Evolutionary conservation across 2,329 filamentous ascomycete genomes (phyloP), one percentile per base, ranked within the genome.

Genomic region (Claviceps digitariae): DNA sequence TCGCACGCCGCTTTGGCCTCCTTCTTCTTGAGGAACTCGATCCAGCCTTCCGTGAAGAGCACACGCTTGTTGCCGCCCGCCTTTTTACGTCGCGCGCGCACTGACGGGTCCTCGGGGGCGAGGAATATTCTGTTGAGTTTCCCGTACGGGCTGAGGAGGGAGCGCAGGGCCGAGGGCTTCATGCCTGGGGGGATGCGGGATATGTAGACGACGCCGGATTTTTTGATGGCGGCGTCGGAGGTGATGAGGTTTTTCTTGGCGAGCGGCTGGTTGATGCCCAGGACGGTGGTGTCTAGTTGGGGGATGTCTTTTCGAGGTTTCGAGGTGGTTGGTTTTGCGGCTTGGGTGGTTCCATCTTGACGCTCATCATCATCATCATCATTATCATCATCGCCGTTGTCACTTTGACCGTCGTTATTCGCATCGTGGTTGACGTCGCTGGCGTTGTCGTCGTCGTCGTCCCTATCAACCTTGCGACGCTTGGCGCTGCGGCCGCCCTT

Each of bases 161-260:
- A 82, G 58, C 86, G 82, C 43, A 93, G 74, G 63, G 90, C 90
- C 51, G 76, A 73, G 7, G 87, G 87, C 62, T 90, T 90, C 87
- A 94, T 93, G 68, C 90, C 94, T 0, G 89, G 89, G 4, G 89
- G 88, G 57, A 93, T 81, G 55, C 88, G 82, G 4, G 87, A 91
- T 57, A 94, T 75, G 70, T 93, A 94, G 56, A 93, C 75, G 13
- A 94, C 86, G 57, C 88, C 88, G 0, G 86, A 89, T 64, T 83
- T 85, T 60, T 80, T 81, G 55, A 85, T 76, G 23, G 82, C 81
- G 38, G 77, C 77, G 57, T 82, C 79, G 12, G 81, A 78, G 5
- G 75, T 74, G 41, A 84, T 77, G 49, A 87, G 77, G 63, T 87
- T 85, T 70, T 86, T 83, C 64, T 84, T 81, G 44, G 77, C 74